Evolutionary conservation across 2,329 filamentous ascomycete species (phyloP), one percentile per base, ranked within the genome.

Genomic region (Rhynchosporium graminicola): DNA sequence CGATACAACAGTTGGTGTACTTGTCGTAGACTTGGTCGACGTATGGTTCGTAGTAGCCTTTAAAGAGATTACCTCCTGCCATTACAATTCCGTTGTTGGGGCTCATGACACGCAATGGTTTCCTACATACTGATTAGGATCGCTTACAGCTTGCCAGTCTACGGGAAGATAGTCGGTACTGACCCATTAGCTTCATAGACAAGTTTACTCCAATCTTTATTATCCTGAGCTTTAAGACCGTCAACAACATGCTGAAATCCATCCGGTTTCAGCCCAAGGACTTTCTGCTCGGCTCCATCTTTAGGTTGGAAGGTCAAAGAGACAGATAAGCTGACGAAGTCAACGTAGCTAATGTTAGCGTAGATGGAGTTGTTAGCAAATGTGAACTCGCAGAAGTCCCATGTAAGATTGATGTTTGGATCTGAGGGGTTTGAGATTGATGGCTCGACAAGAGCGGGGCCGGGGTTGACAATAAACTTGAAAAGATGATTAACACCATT

Each of bases 321-420:
- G 57, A 89, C 80, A n/a, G 88, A 87, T 68, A 89, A 73, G 69
- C 79, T 79, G 65, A 92, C 83, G 75, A 93, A 93, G 77, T 93
- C 90, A 59, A 93, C 90, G 73, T 89, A 88, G 65, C 82, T 86
- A 68, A 93, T 87, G 69, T 90, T 90, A 68, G 83, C 85, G 71
- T 84, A 90, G 4, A 90, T 76, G 73, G 89, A 80, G 33, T 74
- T 70, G 43, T 75, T 70, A 73, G 89, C 89, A 75, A 82, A 88
- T 13, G 87, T 88, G 69, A 89, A 87, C 74, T 91, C 88, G 76
- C 82, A 85, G 72, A 90, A 91, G 38, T 80, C 82, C 87, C 87
- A 91, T 62, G 80, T 76, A 47, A 82, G 76, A 40, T 82, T 77
- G 71, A 86, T 86, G 73, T 89, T 90, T 1, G 81, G 75, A 70